These are phyloP conservation scores for Sugiyamaella castrensis DNA, from an alignment of 1,139 yeast species.

Conservation along the genomic window DNA sequence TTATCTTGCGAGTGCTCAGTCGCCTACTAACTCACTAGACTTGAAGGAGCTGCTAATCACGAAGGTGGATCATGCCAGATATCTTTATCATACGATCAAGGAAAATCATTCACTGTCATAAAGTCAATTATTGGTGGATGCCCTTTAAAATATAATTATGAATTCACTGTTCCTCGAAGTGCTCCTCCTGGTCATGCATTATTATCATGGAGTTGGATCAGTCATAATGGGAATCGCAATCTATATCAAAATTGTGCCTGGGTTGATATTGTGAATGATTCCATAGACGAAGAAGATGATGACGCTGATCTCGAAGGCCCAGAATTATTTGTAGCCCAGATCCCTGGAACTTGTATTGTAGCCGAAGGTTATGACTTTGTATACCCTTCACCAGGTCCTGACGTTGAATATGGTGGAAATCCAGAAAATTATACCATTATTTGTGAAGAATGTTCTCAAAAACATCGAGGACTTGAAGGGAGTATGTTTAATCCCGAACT, in stretches of 20 bases:
- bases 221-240: constrained; percentile 30
- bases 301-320: constrained; percentile 19
- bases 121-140: constrained; percentile 33
- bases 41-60: constrained; percentile 29
- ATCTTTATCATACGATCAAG: constrained; percentile 31
- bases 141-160: constrained; percentile 26
- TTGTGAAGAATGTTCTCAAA: constrained; percentile 19
- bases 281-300: constrained; percentile 10
- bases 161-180: constrained; percentile 25
- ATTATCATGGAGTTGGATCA: constrained; percentile 32
- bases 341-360: constrained; percentile 25
- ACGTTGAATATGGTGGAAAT: constrained; percentile 29
- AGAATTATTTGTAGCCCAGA: constrained; percentile 26
- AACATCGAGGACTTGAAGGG: background rate
- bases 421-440: constrained; percentile 22
- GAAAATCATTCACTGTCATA: constrained; percentile 29
- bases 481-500: constrained; percentile 9
- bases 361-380: constrained; percentile 30
- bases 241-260: constrained; percentile 33
- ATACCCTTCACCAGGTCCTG: constrained; percentile 29
- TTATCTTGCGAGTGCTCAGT: no score
- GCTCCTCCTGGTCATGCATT: constrained; percentile 31
- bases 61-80: constrained; percentile 33
- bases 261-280: constrained; percentile 25
- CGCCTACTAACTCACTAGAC: no score